A percentile compares a stretch with the other conserved stretches of the same genome.
These are phyloP conservation scores for Chenopodium suecicum DNA, from an alignment of 148 eudicot genomes.

Conservation along the genomic window DNA sequence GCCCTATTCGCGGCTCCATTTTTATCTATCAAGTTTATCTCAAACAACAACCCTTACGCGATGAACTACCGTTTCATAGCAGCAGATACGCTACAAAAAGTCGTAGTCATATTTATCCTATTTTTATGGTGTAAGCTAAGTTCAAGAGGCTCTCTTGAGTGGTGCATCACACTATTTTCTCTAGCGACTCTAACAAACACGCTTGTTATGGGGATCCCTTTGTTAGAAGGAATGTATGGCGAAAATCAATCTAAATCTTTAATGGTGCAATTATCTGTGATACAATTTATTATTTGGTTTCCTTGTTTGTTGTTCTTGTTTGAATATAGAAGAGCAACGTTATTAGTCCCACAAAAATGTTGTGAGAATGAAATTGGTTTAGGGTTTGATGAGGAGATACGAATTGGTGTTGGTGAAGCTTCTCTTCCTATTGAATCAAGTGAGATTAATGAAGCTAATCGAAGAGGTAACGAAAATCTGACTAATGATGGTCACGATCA, in stretches of 20 bases:
- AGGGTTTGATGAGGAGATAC: slow-evolving; percentile 43
- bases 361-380: slow-evolving; percentile 44
- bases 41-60: slow-evolving; percentile 65
- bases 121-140: slow-evolving; percentile 56
- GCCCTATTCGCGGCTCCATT: slow-evolving; percentile 81
- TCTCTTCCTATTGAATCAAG: neutral
- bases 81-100: slow-evolving; percentile 69
- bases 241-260: slow-evolving; percentile 46
- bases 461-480: slow-evolving; percentile 44
- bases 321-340: slow-evolving; percentile 69
- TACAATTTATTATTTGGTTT: slow-evolving; percentile 77
- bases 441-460: slow-evolving; percentile 21
- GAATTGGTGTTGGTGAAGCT: slow-evolving; percentile 55
- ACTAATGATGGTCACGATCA: neutral
- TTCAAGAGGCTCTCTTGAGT: slow-evolving; percentile 60
- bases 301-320: slow-evolving; percentile 74
- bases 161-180: slow-evolving; percentile 76
- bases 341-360: slow-evolving; percentile 45
- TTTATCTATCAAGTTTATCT: slow-evolving; percentile 73
- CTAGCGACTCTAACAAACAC: slow-evolving; percentile 71
- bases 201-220: slow-evolving; percentile 83
- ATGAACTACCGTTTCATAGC: slow-evolving; percentile 82
- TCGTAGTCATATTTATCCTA: slow-evolving; percentile 46
- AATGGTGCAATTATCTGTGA: slow-evolving; percentile 76
- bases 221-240: slow-evolving; percentile 81